These are phyloP conservation scores for Ananas comosus DNA, from an alignment of 176 grass and related monocot genomes.

Conservation along the genomic window DNA sequence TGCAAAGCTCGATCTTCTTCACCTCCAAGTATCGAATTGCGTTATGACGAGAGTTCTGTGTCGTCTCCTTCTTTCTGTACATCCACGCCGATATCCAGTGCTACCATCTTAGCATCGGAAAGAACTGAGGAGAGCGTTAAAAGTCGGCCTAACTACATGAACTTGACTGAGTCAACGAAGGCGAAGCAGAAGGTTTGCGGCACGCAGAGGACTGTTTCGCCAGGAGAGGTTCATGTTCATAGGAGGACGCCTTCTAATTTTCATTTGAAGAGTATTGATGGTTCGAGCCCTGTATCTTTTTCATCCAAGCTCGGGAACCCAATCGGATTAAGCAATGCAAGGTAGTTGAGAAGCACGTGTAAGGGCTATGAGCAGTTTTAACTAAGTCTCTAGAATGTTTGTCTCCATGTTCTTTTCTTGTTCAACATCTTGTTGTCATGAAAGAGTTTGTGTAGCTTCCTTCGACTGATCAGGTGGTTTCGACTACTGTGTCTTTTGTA, in stretches of 20 bases:
- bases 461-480: not conserved
- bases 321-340: not conserved
- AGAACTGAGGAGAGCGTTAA: constrained; percentile 31
- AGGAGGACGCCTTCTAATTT: constrained; percentile 24
- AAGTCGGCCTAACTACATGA: constrained; percentile 79
- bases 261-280: constrained; percentile 30
- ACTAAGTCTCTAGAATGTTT: constrained; percentile 26
- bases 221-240: constrained; percentile 25
- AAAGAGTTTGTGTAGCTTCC: not conserved
- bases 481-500: constrained; percentile 28
- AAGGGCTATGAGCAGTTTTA: constrained; percentile 3
- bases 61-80: constrained; percentile 69
- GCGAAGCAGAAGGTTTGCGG: constrained; percentile 42
- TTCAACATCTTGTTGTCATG: constrained; percentile 50
- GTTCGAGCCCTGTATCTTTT: not conserved
- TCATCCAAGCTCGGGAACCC: not conserved
- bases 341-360: not conserved
- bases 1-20: constrained; percentile 47
- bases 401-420: constrained; percentile 17
- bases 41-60: constrained; percentile 63
- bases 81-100: constrained; percentile 56
- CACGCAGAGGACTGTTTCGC: constrained; percentile 17
- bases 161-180: constrained; percentile 85
- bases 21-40: constrained; percentile 68
- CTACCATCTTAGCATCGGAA: constrained; percentile 42